Base-by-base conservation (phyloP, 495 filamentous ascomycete genomes). In the Tuber umbilicatum region DNA sequence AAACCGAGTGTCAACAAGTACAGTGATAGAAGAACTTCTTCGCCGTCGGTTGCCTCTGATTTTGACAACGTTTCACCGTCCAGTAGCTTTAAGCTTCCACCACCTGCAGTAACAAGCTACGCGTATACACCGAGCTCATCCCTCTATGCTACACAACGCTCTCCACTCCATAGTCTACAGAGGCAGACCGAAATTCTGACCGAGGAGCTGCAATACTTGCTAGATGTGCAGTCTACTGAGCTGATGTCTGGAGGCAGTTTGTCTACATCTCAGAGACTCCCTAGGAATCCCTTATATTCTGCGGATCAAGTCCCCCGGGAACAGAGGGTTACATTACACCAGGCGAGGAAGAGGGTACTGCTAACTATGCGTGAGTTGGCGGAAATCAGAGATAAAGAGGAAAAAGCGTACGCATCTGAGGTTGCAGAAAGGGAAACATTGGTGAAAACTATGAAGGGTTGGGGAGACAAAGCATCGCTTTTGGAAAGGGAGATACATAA, bases 191-290 rank as follows among this genome's bases (percentile, higher is more conserved):
- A 82, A 38, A 84, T 88, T 71, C 89, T 97, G 27, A 90, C 97
- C 75, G 86, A 86, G 47, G 89, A 94, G 69, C 86, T 98, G 6
- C 94, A 98, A 83, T 81, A 85, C 39, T 84, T 97, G 6, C 88
- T 98, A 40, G 94, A 98, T 84, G 91, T 92, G 0, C 94, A 98
- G 84, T 90, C 91, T 68, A 88, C 90, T 50, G 92, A 92, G 39
- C 86, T 97, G 50, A 82, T 90, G 77, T 80, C 77, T 31, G 78
- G 74, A 14, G 78, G 78, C 10, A 71, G 73, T 6, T 75, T 80
- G 42, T 73, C 78, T 27, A 69, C 74, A 27, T 41, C 78, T 16
- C 70, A 74, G 31, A 40, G 45, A 16, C 42, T 55, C 9, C 67
- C 68, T 23, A 73, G 43, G 31, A 55, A 47, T 27, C 67, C 64